Percentiles rank a stretch among this genome's conserved stretches.
These are phyloP conservation scores for Fagopyrum tataricum DNA, from an alignment of 148 eudicot species.

Conservation along the genomic window DNA sequence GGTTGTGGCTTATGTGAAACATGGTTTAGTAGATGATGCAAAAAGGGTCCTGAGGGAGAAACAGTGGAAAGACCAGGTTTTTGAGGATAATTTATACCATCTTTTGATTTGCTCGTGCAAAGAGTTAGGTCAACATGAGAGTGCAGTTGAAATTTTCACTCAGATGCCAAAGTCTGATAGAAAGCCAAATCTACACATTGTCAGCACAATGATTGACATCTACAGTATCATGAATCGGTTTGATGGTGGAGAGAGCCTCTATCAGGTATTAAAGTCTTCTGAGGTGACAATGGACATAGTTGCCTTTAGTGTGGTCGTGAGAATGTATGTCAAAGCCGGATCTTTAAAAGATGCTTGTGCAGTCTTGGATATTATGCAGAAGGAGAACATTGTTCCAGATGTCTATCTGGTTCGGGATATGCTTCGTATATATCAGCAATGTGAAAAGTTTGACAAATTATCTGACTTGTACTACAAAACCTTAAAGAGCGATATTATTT, in stretches of 20 bases:
- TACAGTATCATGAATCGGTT: slow-evolving; percentile 57
- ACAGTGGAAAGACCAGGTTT: slow-evolving; percentile 60
- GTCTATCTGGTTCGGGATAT: slow-evolving; percentile 72
- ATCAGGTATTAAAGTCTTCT: slow-evolving; percentile 40
- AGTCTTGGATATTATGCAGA: slow-evolving; percentile 61
- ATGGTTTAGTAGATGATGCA: slow-evolving; percentile 51
- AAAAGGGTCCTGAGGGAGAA: slow-evolving; percentile 49
- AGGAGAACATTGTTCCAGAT: slow-evolving; percentile 67
- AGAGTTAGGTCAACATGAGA: slow-evolving; percentile 59
- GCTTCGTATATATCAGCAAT: slow-evolving; percentile 75
- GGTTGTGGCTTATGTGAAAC: slow-evolving; percentile 87
- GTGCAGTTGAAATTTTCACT: slow-evolving; percentile 58
- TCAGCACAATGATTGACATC: slow-evolving; percentile 82
- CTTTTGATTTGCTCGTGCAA: slow-evolving; percentile 85
- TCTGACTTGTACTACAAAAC: slow-evolving; percentile 61
- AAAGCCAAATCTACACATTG: slow-evolving; percentile 67
- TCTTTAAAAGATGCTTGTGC: slow-evolving; percentile 46
- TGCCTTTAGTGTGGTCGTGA: slow-evolving; percentile 60
- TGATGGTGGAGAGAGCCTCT: slow-evolving; percentile 61
- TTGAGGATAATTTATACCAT: slow-evolving; percentile 88
- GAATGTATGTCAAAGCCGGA: slow-evolving; percentile 84
- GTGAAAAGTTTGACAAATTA: slow-evolving; percentile 51
- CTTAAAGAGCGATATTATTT: slow-evolving; percentile 45
- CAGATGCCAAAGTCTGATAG: slow-evolving; percentile 50
- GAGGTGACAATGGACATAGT: slow-evolving; percentile 63